phyloP scores from a whole-genome alignment of 2,329 filamentous ascomycete genomes.

The Phyllosticta capitalensis region DNA sequence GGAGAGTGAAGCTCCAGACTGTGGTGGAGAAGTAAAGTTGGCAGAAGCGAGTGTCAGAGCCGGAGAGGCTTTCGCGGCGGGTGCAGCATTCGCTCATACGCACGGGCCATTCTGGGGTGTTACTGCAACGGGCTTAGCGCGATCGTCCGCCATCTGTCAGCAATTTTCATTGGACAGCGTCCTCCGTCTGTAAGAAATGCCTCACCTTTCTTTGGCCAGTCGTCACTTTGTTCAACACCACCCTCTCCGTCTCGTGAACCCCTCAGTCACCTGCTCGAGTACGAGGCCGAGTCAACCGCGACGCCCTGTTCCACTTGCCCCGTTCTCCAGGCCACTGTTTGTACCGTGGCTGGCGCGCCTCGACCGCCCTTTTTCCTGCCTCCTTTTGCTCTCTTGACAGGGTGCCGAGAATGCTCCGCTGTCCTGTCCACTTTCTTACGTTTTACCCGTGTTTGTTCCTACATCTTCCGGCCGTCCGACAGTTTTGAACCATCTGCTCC shows the following conservation, averaged over 20 bases:
- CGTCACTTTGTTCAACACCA: not conserved
- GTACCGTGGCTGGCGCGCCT: not conserved
- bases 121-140: not conserved
- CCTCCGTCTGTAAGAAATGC: not conserved
- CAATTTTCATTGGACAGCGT: not conserved
- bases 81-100: not conserved
- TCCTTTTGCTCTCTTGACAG: not conserved
- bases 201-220: not conserved
- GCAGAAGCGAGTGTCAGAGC: not conserved
- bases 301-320: not conserved
- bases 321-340: not conserved
- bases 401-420: not conserved
- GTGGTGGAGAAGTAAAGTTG: not conserved
- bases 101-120: not conserved
- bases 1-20: not conserved
- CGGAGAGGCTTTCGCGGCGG: not conserved
- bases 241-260: not conserved
- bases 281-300: not conserved
- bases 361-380: not conserved
- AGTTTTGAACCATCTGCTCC: not conserved
- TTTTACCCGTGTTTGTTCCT: not conserved
- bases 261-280: not conserved
- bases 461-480: not conserved
- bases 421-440: not conserved
- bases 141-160: not conserved